Evolutionary conservation across 176 grass and related monocot genomes (phyloP).

Genomic region (Puya raimondii): DNA sequence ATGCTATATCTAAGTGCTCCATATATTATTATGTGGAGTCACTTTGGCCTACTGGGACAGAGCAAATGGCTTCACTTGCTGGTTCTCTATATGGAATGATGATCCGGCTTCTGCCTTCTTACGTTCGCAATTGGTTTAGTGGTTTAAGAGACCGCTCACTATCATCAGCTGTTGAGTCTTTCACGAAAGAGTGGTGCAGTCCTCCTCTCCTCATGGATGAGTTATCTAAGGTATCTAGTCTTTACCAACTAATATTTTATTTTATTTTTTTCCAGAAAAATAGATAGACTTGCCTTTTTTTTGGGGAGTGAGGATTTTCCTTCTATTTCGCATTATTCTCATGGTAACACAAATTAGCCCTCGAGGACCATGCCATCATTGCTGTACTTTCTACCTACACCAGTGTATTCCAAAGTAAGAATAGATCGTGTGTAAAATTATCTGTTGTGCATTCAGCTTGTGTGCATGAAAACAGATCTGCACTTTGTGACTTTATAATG

Average conservation of each 20-base stretch:
- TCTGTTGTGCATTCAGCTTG: no score
- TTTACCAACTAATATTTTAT: neutral
- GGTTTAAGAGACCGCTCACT: conserved; percentile 56
- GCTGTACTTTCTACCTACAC: no score
- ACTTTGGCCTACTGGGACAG: conserved; percentile 55
- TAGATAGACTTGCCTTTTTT: neutral
- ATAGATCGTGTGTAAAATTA: no score
- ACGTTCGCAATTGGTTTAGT: conserved; percentile 84
- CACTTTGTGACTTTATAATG: no score
- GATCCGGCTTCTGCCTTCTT: conserved; percentile 77
- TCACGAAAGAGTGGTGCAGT: conserved; percentile 91
- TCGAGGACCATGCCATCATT: no score
- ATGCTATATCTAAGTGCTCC: conserved; percentile 47
- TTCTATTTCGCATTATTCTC: neutral
- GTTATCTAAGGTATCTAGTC: conserved; percentile 62
- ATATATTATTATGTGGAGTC: conserved; percentile 58
- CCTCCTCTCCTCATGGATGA: conserved; percentile 76
- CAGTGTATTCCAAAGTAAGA: no score
- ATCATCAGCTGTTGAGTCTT: conserved; percentile 49
- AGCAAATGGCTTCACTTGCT: conserved; percentile 72
- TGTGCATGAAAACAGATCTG: no score
- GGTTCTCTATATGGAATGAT: conserved; percentile 85
- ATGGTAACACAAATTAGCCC: neutral
- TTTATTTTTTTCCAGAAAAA: conserved; percentile 2
- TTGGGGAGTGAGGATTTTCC: neutral